Percentiles rank a stretch among this genome's conserved stretches.
Conservation (phyloP, 768 basidiomycete species). For the Hypsizygus marmoreus region DNA sequence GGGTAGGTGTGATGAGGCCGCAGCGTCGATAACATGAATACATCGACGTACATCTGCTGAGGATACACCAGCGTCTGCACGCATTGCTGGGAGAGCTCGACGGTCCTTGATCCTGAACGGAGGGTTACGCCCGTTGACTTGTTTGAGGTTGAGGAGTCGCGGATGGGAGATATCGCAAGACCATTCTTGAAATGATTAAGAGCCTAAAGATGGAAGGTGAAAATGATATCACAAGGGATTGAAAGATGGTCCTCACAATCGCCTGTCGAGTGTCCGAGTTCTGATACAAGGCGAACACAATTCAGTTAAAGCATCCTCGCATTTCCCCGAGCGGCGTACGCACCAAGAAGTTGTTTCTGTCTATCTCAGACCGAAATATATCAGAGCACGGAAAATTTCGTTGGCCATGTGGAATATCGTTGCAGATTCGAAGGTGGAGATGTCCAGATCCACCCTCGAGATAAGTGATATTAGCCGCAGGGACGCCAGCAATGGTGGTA, state of each 20-base stretch:
- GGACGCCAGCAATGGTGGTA: constrained; percentile 36
- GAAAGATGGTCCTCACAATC: background rate
- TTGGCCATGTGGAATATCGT: constrained; percentile 41
- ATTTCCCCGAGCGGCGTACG: background rate
- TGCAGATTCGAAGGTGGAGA: constrained; percentile 44
- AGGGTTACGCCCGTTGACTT: constrained; percentile 29
- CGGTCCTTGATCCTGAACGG: constrained; percentile 11
- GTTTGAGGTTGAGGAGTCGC: constrained; percentile 4
- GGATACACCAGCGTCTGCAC: constrained; percentile 47
- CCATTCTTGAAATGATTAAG: background rate
- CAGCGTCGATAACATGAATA: background rate
- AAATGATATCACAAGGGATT: background rate
- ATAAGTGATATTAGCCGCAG: constrained; percentile 36
- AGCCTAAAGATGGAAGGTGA: background rate
- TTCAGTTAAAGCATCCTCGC: background rate
- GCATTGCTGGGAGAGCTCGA: constrained; percentile 40
- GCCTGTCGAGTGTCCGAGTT: background rate
- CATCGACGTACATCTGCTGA: constrained; percentile 39
- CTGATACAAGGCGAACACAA: background rate
- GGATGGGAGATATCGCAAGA: background rate
- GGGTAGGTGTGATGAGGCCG: background rate
- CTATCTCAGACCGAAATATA: constrained; percentile 32
- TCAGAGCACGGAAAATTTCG: constrained; percentile 32
- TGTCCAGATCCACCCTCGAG: constrained; percentile 29
- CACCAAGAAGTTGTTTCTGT: constrained; percentile 8